Percentiles rank a stretch among this genome's conserved stretches.
phyloP scores from a whole-genome alignment of 2,329 filamentous ascomycete genomes.

The Fusarium concolor region DNA sequence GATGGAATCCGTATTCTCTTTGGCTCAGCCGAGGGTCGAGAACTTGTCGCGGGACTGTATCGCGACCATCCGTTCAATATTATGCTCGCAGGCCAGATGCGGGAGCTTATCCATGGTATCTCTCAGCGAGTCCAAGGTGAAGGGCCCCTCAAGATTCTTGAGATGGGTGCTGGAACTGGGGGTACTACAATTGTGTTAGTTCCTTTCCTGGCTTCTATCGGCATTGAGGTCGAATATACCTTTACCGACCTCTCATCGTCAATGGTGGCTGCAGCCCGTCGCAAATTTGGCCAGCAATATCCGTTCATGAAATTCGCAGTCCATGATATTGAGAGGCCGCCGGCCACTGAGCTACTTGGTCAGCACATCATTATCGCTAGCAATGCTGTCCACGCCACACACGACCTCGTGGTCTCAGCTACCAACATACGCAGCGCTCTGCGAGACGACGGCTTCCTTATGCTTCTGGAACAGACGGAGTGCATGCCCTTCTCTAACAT shows the following conservation, averaged over 20 bases:
- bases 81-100: too few relatives aligned
- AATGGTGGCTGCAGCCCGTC: not conserved
- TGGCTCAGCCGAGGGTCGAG: too few relatives aligned
- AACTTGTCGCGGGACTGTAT: too few relatives aligned
- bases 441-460: constrained; percentile 5
- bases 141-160: not conserved
- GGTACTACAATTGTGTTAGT: not conserved
- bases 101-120: too few relatives aligned
- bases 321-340: not conserved
- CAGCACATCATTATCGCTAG: constrained; percentile 13
- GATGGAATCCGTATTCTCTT: too few relatives aligned
- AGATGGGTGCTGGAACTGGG: not conserved
- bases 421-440: not conserved
- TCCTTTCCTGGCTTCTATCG: not conserved
- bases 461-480: constrained; percentile 14
- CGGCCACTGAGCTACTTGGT: not conserved
- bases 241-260: not conserved
- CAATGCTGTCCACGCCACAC: constrained; percentile 15
- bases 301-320: not conserved
- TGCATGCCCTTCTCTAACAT: not conserved
- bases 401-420: not conserved
- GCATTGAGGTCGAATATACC: not conserved
- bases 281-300: not conserved
- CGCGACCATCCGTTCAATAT: too few relatives aligned
- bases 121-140: too few relatives aligned